Evolutionary conservation across 2,329 filamentous ascomycete genomes (phyloP).

Genomic region (Davidsoniella neocaledoniae): DNA sequence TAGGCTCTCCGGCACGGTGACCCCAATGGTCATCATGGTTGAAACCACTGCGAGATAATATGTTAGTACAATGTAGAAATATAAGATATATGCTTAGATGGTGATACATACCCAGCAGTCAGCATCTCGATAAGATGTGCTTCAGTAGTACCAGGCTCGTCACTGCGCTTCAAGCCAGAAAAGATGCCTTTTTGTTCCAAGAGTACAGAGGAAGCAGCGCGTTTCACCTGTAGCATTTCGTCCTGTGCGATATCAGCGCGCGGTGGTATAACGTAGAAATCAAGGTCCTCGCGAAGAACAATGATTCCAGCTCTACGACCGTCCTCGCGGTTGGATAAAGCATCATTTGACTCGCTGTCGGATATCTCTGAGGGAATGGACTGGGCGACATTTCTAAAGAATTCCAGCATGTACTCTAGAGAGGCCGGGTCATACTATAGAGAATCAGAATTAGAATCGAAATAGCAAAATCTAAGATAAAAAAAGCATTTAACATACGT

Average conservation of each 20-base stretch:
- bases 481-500: constrained; percentile 47
- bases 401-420: constrained; percentile 97
- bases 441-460: not conserved
- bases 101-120: constrained; percentile 67
- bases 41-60: constrained; percentile 52
- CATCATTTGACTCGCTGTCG: constrained; percentile 41
- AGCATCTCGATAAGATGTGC: constrained; percentile 99
- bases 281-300: constrained; percentile 84
- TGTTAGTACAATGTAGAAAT: constrained; percentile 12
- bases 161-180: constrained; percentile 82
- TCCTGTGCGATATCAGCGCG: constrained; percentile 63
- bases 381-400: constrained; percentile 90
- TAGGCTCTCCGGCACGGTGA: constrained; percentile 90
- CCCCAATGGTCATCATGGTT: constrained; percentile 93
- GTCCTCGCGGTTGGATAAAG: constrained; percentile 51
- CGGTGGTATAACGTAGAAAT: constrained; percentile 94
- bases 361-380: constrained; percentile 49
- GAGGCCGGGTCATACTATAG: constrained; percentile 84
- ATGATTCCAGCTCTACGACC: constrained; percentile 94
- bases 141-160: constrained; percentile 91
- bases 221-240: constrained; percentile 94
- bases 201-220: constrained; percentile 73
- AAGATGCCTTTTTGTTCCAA: constrained; percentile 89
- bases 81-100: not conserved
- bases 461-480: not conserved